phyloP scores from a whole-genome alignment of 352 stramenopile genomes.

The Phytophthora cactorum region DNA sequence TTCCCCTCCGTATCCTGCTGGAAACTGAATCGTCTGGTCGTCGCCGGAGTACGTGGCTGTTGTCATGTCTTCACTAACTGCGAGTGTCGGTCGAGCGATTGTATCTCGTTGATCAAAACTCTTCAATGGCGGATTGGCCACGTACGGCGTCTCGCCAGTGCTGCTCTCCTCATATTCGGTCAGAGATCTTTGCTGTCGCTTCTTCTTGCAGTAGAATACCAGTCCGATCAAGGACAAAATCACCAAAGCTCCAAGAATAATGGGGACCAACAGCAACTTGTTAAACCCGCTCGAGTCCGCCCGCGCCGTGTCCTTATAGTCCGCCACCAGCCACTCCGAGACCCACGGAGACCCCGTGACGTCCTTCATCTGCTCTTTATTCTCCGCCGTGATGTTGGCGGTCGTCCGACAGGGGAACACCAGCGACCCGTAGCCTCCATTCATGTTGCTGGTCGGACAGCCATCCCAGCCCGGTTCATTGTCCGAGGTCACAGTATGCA shows the following conservation, averaged over 20 bases:
- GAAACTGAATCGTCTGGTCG: constrained; percentile 29
- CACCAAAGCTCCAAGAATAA: constrained; percentile 14
- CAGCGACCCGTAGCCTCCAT: constrained; percentile 33
- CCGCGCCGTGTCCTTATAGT: constrained; percentile 11
- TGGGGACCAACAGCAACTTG: constrained; percentile 20
- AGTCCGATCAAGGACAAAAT: not conserved
- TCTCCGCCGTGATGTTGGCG: constrained; percentile 13
- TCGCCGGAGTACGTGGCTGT: constrained; percentile 9
- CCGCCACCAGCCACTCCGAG: constrained; percentile 29
- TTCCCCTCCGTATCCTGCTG: constrained; percentile 9
- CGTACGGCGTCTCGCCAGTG: constrained; percentile 11
- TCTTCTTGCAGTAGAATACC: constrained; percentile 23
- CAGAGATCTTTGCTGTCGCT: not conserved
- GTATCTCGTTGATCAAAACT: constrained; percentile 19
- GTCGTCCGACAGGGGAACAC: constrained; percentile 43
- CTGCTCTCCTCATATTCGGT: constrained; percentile 3
- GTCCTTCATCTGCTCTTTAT: constrained; percentile 12
- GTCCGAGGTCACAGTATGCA: constrained; percentile 22
- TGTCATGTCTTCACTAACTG: constrained; percentile 23
- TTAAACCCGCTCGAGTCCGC: constrained; percentile 21
- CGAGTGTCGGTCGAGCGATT: constrained; percentile 15
- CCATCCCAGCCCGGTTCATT: constrained; percentile 33
- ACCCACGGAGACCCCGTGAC: constrained; percentile 28
- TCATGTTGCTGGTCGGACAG: constrained; percentile 15
- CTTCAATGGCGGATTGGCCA: constrained; percentile 9